A percentile compares a stretch with the other conserved stretches of the same genome.
Conservation (phyloP, 305 asterid genomes). For the Ajuga reptans region DNA sequence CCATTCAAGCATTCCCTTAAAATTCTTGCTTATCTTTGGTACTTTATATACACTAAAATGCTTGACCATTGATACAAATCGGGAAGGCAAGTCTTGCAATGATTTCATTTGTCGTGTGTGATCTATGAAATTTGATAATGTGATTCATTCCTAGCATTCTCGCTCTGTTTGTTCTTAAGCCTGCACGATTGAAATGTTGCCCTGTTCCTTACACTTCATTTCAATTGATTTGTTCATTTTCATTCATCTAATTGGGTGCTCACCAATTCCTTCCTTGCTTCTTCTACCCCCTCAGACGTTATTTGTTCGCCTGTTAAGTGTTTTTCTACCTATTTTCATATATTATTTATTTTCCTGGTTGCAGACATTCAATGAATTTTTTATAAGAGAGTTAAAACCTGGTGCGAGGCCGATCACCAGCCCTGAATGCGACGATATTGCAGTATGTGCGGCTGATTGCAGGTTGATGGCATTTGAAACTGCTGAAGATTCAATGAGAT, state of each 20-base stretch:
- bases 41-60: not conserved
- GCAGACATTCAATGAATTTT: conserved; percentile 91
- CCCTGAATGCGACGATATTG: conserved; percentile 57
- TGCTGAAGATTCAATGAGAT: conserved; percentile 59
- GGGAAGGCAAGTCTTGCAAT: not conserved
- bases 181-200: not conserved
- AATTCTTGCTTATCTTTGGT: not conserved
- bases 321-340: not conserved
- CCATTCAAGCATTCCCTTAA: not conserved
- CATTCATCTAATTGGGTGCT: not conserved
- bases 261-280: not conserved
- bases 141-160: not conserved
- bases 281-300: not conserved
- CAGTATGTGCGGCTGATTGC: conserved; percentile 94
- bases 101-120: not conserved
- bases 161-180: conserved; percentile 5
- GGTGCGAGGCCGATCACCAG: conserved; percentile 64
- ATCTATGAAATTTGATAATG: not conserved
- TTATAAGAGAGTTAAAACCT: conserved; percentile 79
- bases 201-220: not conserved
- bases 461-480: conserved; percentile 75
- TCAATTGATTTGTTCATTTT: not conserved
- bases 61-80: not conserved
- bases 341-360: conserved; percentile 16
- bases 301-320: not conserved